phyloP scores from a whole-genome alignment of 108 stramenopile genomes.

The Skeletonema grethae region DNA sequence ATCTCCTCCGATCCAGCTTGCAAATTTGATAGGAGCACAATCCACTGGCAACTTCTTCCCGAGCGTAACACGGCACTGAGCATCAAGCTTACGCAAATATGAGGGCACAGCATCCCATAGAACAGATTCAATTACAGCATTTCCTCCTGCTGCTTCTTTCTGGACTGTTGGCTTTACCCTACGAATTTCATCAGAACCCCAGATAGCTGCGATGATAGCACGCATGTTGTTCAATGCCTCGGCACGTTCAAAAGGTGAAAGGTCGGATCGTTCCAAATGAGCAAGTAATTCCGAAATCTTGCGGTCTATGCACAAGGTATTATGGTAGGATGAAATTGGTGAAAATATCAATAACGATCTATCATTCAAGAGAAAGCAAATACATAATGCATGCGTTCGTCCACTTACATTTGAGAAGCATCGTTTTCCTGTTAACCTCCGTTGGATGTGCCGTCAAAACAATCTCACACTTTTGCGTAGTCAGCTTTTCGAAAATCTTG shows the following conservation, averaged over 20 bases:
- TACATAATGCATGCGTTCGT: background rate
- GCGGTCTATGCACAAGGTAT: slow-evolving; percentile 54
- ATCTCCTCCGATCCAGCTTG: slow-evolving; percentile 96
- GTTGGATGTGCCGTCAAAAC: slow-evolving; percentile 98
- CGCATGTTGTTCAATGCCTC: slow-evolving; percentile 65
- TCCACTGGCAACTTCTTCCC: slow-evolving; percentile 86
- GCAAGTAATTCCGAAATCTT: slow-evolving; percentile 62
- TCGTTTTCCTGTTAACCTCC: slow-evolving; percentile 85
- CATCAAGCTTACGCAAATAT: slow-evolving; percentile 93
- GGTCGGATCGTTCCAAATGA: slow-evolving; percentile 67
- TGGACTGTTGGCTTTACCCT: slow-evolving; percentile 92
- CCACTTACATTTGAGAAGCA: slow-evolving; percentile 56
- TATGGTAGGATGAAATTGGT: slow-evolving; percentile 29
- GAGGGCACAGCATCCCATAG: slow-evolving; percentile 96
- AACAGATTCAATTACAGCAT: slow-evolving; percentile 92
- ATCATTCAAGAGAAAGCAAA: slow-evolving; percentile 14
- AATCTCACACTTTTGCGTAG: slow-evolving; percentile 90
- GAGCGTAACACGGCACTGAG: slow-evolving; percentile 71
- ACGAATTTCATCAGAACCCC: slow-evolving; percentile 93
- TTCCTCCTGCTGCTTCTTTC: slow-evolving; percentile 92
- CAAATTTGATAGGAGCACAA: slow-evolving; percentile 87
- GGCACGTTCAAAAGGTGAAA: slow-evolving; percentile 74
- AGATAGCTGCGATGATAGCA: slow-evolving; percentile 72
- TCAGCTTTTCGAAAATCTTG: slow-evolving; percentile 83
- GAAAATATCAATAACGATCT: slow-evolving; percentile 32